A percentile compares a stretch with the other conserved stretches of the same genome.
phyloP scores from a whole-genome alignment of 352 stramenopile species.

The Phytophthora boehmeriae region DNA sequence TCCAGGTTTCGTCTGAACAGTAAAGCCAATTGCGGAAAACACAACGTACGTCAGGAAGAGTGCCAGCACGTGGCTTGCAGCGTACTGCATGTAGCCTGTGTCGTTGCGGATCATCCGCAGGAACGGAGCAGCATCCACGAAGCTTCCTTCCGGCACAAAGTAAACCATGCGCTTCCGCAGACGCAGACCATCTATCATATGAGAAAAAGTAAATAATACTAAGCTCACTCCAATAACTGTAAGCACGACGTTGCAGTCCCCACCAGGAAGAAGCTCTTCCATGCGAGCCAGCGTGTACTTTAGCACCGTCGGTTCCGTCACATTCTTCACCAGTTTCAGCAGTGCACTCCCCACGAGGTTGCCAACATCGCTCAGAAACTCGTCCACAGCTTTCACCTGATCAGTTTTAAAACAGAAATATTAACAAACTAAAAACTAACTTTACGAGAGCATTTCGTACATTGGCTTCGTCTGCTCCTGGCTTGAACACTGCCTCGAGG shows the following conservation, averaged over 20 bases:
- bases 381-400: constrained; percentile 74
- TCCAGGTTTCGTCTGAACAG: not conserved
- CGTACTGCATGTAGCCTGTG: constrained; percentile 86
- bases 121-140: constrained; percentile 79
- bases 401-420: constrained; percentile 15
- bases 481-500: constrained; percentile 79
- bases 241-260: not conserved
- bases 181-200: constrained; percentile 65
- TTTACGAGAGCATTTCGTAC: constrained; percentile 48
- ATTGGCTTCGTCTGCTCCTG: constrained; percentile 59
- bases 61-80: constrained; percentile 77
- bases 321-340: constrained; percentile 89
- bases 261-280: constrained; percentile 85
- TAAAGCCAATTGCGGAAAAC: not conserved
- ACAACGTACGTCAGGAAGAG: constrained; percentile 78
- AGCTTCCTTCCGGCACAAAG: constrained; percentile 78
- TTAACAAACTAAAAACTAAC: too few relatives aligned
- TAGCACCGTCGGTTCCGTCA: constrained; percentile 86
- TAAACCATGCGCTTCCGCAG: constrained; percentile 80
- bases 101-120: constrained; percentile 86
- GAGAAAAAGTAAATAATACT: not conserved
- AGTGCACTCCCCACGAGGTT: constrained; percentile 62
- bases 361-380: constrained; percentile 76
- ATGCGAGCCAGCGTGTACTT: constrained; percentile 89
- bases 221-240: not conserved